These are phyloP conservation scores for Tolypocladium tropicale DNA, from an alignment of 2,329 filamentous ascomycete species.

Conservation along the genomic window DNA sequence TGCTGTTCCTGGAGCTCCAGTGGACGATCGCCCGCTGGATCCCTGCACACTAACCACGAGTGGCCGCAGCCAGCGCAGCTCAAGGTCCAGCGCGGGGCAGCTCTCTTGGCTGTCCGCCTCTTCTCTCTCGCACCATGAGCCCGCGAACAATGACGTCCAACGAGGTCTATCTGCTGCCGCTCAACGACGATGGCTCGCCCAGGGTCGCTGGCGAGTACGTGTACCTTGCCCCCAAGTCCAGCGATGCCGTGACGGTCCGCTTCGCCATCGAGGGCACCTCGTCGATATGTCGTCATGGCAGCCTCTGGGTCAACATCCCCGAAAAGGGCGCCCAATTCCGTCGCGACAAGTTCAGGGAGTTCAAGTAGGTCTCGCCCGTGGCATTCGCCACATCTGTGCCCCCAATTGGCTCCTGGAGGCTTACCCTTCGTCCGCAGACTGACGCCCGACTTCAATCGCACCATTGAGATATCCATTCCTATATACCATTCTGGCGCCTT, in stretches of 20 bases:
- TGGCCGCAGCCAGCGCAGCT: not conserved
- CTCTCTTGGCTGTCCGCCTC: conserved; percentile 8
- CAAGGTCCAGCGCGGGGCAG: conserved; percentile 9
- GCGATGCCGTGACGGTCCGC: conserved; percentile 67
- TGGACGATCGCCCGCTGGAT: not conserved
- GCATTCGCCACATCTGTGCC: not conserved
- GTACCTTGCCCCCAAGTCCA: conserved; percentile 68
- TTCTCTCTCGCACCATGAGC: conserved; percentile 36
- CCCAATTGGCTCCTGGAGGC: not conserved
- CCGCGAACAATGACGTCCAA: conserved; percentile 53
- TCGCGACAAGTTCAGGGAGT: conserved; percentile 72
- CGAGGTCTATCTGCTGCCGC: conserved; percentile 76
- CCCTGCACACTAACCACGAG: not conserved
- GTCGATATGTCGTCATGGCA: conserved; percentile 89
- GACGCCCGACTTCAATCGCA: conserved; percentile 83
- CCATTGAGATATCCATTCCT: conserved; percentile 80
- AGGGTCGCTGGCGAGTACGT: conserved; percentile 85
- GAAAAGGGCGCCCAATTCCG: conserved; percentile 64
- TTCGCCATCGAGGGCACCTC: conserved; percentile 92
- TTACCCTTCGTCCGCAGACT: conserved; percentile 43
- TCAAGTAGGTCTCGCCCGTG: conserved; percentile 54
- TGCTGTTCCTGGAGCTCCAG: not conserved
- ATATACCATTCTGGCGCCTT: conserved; percentile 79
- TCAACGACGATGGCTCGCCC: conserved; percentile 89
- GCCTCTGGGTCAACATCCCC: conserved; percentile 93